Base-by-base conservation (phyloP, 441 rosid genomes). In the Eruca vesicaria region DNA sequence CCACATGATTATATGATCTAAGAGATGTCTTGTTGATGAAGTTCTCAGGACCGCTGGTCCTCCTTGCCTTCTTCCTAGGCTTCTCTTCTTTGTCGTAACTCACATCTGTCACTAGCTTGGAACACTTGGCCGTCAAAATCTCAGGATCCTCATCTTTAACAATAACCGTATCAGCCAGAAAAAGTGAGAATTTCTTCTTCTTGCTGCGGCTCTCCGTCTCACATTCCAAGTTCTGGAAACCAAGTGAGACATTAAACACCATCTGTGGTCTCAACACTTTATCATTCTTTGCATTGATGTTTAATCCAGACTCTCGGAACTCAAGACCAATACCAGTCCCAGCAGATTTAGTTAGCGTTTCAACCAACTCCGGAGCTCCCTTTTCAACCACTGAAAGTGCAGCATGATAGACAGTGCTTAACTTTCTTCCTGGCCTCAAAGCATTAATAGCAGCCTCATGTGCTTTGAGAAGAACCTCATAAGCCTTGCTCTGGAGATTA, bases 301-400 rank as follows among this genome's bases (percentile, higher is more conserved):
- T 86, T 56, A 94, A 79, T 8, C 94, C 97, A 0, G 96, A 86
- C 81, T 94, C 98, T 14, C 97, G 90, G 80, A 94, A 91, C 78
- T 91, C 98, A 66, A 91, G 92, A 41, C 98, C 98, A 6, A 94
- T 86, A 52, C 97, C 96, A 20, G 94, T 94, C 72, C 98, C 98
- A 2, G 93, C 96, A 82, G 94, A 82, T 83, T 83, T 94, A 19
- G 98, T 94, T 59, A 94, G 63, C 62, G 87, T 82, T 35, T 91
- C 80, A 58, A 75, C 79, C 33, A 94, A 80, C 62, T 94, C 92
- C 56, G 97, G 93, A 35, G 90, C 87, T 56, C 90, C 92, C 69
- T 80, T 86, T 82, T 89, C 82, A 45, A 91, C 90, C 43, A 87
- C 86, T 0, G 87, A 74, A 36, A 88, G 71, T n/a, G 96, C 98